Evolutionary conservation across 2,329 filamentous ascomycete genomes (phyloP).

Genomic region (Calycina herbarum): DNA sequence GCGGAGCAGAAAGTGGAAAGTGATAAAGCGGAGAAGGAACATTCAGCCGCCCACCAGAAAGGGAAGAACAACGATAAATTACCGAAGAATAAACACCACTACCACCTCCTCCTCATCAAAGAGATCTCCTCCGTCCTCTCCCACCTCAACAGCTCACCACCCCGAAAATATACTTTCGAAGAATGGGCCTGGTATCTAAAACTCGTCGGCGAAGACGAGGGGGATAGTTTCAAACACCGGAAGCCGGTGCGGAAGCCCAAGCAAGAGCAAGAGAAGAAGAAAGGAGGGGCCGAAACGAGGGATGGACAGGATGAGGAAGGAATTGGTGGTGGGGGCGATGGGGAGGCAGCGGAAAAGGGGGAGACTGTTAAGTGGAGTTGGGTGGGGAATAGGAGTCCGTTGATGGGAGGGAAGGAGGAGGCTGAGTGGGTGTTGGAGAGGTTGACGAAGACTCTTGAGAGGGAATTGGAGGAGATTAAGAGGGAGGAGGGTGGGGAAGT

Average conservation of each 20-base stretch:
- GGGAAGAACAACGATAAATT: constrained; percentile 29
- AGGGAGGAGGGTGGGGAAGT: constrained; percentile 26
- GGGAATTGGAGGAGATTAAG: constrained; percentile 28
- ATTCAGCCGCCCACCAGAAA: constrained; percentile 12
- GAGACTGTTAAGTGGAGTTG: constrained; percentile 63
- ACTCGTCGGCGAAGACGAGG: constrained; percentile 69
- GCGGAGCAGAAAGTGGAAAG: constrained; percentile 19
- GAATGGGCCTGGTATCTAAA: constrained; percentile 85
- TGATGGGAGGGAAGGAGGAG: constrained; percentile 69
- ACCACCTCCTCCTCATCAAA: constrained; percentile 66
- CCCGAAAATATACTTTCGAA: constrained; percentile 72
- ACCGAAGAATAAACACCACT: constrained; percentile 42
- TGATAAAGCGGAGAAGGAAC: constrained; percentile 22
- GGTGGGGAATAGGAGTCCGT: constrained; percentile 67
- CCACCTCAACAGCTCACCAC: constrained; percentile 58
- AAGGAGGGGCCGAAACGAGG: not conserved
- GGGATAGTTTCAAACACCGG: constrained; percentile 50
- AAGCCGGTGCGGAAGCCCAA: constrained; percentile 31
- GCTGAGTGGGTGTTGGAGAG: constrained; percentile 72
- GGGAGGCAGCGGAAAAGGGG: constrained; percentile 30
- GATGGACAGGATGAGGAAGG: constrained; percentile 34
- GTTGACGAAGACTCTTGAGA: constrained; percentile 56
- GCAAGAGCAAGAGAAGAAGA: constrained; percentile 5
- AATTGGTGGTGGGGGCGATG: constrained; percentile 21
- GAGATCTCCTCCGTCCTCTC: constrained; percentile 68